Evolutionary conservation across 805 yeast species (phyloP).

Genomic region (Wickerhamiella occidentalis): DNA sequence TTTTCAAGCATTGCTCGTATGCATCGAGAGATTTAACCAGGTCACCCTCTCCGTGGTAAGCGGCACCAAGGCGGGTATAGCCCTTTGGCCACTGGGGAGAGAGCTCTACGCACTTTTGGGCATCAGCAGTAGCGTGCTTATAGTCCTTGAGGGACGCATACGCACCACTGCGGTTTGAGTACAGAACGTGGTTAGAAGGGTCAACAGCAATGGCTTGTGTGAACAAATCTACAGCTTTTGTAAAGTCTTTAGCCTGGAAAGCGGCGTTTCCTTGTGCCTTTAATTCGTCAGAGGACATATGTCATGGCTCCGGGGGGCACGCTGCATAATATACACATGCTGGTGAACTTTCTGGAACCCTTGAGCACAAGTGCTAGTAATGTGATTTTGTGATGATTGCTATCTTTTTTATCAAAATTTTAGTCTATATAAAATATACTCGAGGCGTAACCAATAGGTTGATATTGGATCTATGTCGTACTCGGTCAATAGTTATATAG

Average conservation of each 20-base stretch:
- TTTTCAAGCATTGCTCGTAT: slow-evolving; percentile 66
- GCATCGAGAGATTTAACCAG: slow-evolving; percentile 60
- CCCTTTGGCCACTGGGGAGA: slow-evolving; percentile 93
- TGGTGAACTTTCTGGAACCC: slow-evolving; percentile 8
- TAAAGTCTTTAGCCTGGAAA: slow-evolving; percentile 75
- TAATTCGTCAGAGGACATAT: slow-evolving; percentile 21
- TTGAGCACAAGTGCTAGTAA: neutral
- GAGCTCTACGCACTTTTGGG: slow-evolving; percentile 67
- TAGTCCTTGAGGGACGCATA: slow-evolving; percentile 71
- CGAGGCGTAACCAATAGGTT: neutral
- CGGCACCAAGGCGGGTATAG: slow-evolving; percentile 85
- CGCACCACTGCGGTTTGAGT: slow-evolving; percentile 87
- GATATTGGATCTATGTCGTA: neutral
- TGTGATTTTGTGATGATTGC: neutral
- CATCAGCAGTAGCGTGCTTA: slow-evolving; percentile 67
- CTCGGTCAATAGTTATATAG: too few species aligned
- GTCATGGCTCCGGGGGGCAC: neutral
- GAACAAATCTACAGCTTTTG: slow-evolving; percentile 67
- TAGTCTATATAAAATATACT: too few species aligned
- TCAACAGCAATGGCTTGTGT: slow-evolving; percentile 80
- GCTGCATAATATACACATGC: slow-evolving; percentile 3
- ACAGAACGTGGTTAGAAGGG: slow-evolving; percentile 71
- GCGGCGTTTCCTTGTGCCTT: slow-evolving; percentile 92
- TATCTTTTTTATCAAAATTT: too few species aligned
- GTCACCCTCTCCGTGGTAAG: slow-evolving; percentile 74